phyloP scores from a whole-genome alignment of 305 asterid species.

The Vinca major region DNA sequence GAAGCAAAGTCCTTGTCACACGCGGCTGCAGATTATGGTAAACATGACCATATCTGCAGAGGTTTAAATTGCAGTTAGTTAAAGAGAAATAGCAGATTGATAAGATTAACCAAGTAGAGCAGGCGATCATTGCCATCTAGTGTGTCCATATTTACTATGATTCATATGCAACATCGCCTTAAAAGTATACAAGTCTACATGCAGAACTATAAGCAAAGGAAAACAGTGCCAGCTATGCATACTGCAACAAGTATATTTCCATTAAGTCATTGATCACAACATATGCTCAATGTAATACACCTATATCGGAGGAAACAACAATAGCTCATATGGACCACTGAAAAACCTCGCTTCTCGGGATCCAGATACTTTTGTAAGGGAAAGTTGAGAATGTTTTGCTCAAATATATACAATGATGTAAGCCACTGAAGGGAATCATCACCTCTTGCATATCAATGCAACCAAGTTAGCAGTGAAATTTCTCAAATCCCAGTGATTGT shows the following conservation, averaged over 20 bases:
- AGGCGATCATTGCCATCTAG: background rate
- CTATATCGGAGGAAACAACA: background rate
- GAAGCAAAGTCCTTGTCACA: constrained; percentile 67
- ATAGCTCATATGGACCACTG: background rate
- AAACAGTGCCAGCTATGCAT: background rate
- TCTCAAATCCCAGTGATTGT: constrained; percentile 94
- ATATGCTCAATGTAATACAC: background rate
- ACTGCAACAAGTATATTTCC: background rate
- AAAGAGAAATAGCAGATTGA: background rate
- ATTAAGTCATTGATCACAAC: background rate
- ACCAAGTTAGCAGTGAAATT: constrained; percentile 74
- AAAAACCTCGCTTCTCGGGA: background rate
- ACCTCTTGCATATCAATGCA: constrained; percentile 90
- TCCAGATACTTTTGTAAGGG: background rate
- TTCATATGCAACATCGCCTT: background rate
- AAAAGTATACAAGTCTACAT: background rate
- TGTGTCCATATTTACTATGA: background rate
- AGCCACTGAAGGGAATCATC: constrained; percentile 24
- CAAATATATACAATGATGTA: constrained; percentile 6
- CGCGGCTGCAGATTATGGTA: constrained; percentile 86
- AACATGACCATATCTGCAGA: constrained; percentile 69
- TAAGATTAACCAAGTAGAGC: background rate
- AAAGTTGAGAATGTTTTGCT: constrained; percentile 1
- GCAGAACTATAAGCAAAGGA: background rate
- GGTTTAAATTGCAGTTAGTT: constrained; percentile 5